These are phyloP conservation scores for Panaeolus cyanescens DNA, from an alignment of 768 basidiomycete species.

Conservation along the genomic window DNA sequence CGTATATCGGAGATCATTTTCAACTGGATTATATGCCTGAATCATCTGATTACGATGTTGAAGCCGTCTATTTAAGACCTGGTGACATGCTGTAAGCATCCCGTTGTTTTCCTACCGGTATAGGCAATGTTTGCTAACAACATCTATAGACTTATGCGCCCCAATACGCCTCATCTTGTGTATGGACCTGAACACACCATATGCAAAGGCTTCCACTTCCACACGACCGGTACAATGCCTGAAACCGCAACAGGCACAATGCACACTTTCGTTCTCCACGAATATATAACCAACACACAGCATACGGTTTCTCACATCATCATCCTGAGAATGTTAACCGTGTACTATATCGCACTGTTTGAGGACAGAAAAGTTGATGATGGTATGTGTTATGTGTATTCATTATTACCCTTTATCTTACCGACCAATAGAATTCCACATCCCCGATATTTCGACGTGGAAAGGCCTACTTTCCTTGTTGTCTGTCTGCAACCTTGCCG, in stretches of 20 bases:
- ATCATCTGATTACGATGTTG: slow-evolving; percentile 10
- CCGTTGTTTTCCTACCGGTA: background rate
- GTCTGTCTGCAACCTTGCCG: slow-evolving; percentile 11
- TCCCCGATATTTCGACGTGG: slow-evolving; percentile 10
- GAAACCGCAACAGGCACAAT: slow-evolving; percentile 8
- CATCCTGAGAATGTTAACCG: slow-evolving; percentile 11
- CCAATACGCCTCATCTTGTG: slow-evolving; percentile 13
- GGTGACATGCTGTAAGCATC: slow-evolving; percentile 8
- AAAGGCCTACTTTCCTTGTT: slow-evolving; percentile 11
- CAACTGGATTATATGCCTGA: slow-evolving; percentile 5
- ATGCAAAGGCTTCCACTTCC: slow-evolving; percentile 13
- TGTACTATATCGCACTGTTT: slow-evolving; percentile 11
- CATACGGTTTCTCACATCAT: slow-evolving; percentile 10
- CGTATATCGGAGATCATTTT: slow-evolving; percentile 5
- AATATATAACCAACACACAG: slow-evolving; percentile 14
- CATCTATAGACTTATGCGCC: slow-evolving; percentile 10
- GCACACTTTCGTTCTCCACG: slow-evolving; percentile 11
- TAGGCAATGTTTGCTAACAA: background rate
- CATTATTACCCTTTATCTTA: background rate
- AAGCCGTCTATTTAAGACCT: slow-evolving; percentile 9
- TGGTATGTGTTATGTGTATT: slow-evolving; percentile 1
- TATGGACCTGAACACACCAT: slow-evolving; percentile 8
- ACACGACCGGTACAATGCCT: slow-evolving; percentile 8
- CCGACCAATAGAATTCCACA: slow-evolving; percentile 2
- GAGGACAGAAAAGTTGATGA: background rate